Base-by-base conservation (phyloP, 371 early-diverging fungal species). In the Mucor mucedo region DNA sequence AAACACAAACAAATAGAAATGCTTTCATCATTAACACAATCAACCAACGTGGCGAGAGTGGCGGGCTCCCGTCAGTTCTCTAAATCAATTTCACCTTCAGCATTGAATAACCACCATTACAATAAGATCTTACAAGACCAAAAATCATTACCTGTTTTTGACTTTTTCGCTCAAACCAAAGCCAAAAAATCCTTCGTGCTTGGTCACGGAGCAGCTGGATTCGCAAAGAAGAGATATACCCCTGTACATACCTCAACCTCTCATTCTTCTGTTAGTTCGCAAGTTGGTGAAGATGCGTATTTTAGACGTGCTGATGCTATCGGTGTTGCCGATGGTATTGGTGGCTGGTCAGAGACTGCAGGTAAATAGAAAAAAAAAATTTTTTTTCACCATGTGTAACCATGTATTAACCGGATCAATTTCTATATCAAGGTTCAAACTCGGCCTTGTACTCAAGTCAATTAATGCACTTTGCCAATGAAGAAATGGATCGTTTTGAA, bases 381-480 rank as follows among this genome's bases (percentile, higher is more conserved):
- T 53, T 50, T 55, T 54, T 55, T 39, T 41, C 39, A 5, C 29
- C 35, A 55, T 27, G 27, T 38, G 56, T 50, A 58, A 52, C 16
- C 10, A 32, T 14, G 30, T 5, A 32, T 16, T 32, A 55, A 47
- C 16, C 52, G 53, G 65, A 68, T 42, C 58, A 39, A 66, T 57
- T 67, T 60, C 49, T 57, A 42, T 52, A 44, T 57, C 35, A 61
- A 88, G 91, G 87, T 45, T 93, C 95, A 27, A 90, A 95, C 67
- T 91, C 98, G 39, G 92, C 95, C 11, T 75, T 95, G 38, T 96
- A 91, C 71, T 91, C 96, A 3, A 84, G 91, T 50, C 90, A 93
- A 63, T 69, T 98, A 47, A 98, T 98, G 98, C 96, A 96, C 74
- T 91, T 95, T 71, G 89, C 91, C 11, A 85, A 82, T 63, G 64